phyloP scores from a whole-genome alignment of 1,139 yeast species.

The Saccharomyces hybrid region DNA sequence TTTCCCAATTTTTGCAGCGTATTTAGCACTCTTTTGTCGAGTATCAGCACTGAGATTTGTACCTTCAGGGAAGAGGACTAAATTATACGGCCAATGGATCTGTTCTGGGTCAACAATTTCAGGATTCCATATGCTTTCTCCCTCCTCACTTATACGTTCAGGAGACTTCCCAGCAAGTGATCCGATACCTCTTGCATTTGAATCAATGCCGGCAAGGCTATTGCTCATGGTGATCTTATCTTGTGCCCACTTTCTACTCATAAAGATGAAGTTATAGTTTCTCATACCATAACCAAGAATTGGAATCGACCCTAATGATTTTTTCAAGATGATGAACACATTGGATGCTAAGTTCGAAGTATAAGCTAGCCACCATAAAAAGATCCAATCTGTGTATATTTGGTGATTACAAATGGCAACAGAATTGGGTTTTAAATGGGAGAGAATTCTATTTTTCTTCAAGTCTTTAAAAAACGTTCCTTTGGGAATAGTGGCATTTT shows the following conservation, averaged over 20 bases:
- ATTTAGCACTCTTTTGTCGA: slow-evolving; percentile 47
- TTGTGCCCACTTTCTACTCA: slow-evolving; percentile 70
- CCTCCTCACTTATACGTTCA: slow-evolving; percentile 15
- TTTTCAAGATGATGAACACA: slow-evolving; percentile 66
- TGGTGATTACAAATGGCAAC: slow-evolving; percentile 66
- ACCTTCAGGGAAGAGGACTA: slow-evolving; percentile 88
- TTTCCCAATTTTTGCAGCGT: slow-evolving; percentile 44
- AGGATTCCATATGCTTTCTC: slow-evolving; percentile 25
- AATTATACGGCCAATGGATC: slow-evolving; percentile 41
- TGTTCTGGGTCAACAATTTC: slow-evolving; percentile 28
- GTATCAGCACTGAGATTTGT: slow-evolving; percentile 74
- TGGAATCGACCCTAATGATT: slow-evolving; percentile 68
- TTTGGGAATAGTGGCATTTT: slow-evolving; percentile 22
- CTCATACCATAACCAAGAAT: slow-evolving; percentile 83
- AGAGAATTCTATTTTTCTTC: slow-evolving; percentile 17
- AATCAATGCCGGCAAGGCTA: slow-evolving; percentile 49
- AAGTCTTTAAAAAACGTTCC: slow-evolving; percentile 21
- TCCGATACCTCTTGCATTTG: slow-evolving; percentile 41
- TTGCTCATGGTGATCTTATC: slow-evolving; percentile 58
- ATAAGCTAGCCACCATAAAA: slow-evolving; percentile 80
- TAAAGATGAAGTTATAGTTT: slow-evolving; percentile 67
- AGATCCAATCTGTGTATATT: slow-evolving; percentile 91
- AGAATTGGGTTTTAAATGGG: slow-evolving; percentile 20
- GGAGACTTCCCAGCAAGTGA: slow-evolving; percentile 43
- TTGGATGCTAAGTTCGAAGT: slow-evolving; percentile 58